These are phyloP conservation scores for Balamuthia mandrillaris DNA, from an alignment of 208 protist genomes.

Conservation along the genomic window DNA sequence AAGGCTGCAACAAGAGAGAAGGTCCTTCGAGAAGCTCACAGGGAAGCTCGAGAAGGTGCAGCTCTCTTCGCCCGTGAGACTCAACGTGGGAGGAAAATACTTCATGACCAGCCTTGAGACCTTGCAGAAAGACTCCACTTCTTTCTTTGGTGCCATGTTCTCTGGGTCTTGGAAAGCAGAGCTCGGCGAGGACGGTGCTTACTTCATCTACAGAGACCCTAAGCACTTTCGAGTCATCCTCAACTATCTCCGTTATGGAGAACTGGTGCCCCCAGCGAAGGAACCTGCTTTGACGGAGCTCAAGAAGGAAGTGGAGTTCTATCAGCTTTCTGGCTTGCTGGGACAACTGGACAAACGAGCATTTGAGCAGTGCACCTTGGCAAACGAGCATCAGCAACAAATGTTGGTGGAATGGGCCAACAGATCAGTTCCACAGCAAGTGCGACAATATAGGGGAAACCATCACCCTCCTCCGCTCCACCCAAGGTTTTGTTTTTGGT, in stretches of 20 bases:
- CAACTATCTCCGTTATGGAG: neutral
- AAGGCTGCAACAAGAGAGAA: too few species aligned
- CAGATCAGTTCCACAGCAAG: neutral
- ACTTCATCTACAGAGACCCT: neutral
- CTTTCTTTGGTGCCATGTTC: too few species aligned
- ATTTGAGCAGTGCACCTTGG: neutral
- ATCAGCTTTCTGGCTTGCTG: too few species aligned
- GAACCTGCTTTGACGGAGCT: neutral
- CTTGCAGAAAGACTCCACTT: too few species aligned
- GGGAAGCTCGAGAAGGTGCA: too few species aligned
- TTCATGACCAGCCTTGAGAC: too few species aligned
- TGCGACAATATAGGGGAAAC: neutral
- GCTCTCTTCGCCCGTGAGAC: too few species aligned
- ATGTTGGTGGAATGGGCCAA: neutral
- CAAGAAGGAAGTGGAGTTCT: neutral
- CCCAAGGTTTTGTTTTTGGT: neutral
- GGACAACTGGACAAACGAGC: too few species aligned
- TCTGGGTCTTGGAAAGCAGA: too few species aligned
- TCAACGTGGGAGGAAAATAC: too few species aligned
- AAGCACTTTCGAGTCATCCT: neutral
- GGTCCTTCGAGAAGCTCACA: too few species aligned
- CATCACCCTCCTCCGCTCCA: neutral
- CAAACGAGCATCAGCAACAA: neutral
- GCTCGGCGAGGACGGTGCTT: too few species aligned
- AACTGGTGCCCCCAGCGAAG: neutral